Evolutionary conservation across 768 basidiomycete species (phyloP).

Genomic region (Lactifluus pinguis): DNA sequence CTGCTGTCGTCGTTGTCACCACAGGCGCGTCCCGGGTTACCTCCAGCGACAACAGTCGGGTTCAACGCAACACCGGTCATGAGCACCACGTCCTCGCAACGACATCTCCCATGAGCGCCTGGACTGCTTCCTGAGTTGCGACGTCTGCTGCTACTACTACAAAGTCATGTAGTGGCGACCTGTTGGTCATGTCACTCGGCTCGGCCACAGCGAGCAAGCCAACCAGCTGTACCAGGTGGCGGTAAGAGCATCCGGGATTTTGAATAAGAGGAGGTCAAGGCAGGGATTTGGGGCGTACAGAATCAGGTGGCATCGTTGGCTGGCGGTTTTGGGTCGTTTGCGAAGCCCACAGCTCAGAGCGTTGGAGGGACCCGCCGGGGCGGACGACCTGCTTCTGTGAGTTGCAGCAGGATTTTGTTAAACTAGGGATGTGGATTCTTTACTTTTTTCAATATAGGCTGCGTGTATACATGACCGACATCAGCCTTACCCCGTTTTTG

Average conservation of each 20-base stretch:
- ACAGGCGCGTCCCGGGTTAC: conserved; percentile 14
- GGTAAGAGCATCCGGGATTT: conserved; percentile 80
- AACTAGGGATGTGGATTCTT: neutral
- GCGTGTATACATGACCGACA: neutral
- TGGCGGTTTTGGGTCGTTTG: conserved; percentile 25
- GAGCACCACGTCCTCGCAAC: conserved; percentile 23
- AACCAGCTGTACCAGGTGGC: conserved; percentile 26
- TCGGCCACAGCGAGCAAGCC: conserved; percentile 24
- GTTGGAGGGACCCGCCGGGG: conserved; percentile 21
- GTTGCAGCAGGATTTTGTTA: neutral
- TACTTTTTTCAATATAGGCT: neutral
- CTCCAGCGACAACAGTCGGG: neutral
- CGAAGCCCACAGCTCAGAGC: conserved; percentile 18
- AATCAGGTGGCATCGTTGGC: conserved; percentile 19
- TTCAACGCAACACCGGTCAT: neutral
- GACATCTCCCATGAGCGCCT: conserved; percentile 14
- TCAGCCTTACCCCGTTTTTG: neutral
- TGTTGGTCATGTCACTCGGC: conserved; percentile 80
- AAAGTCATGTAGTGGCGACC: conserved; percentile 52
- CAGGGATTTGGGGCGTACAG: conserved; percentile 64
- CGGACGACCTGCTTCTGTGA: conserved; percentile 36
- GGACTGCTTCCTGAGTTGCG: conserved; percentile 18
- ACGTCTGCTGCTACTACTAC: conserved; percentile 29
- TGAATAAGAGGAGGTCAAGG: conserved; percentile 77
- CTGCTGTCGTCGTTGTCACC: conserved; percentile 5